Evolutionary conservation across 208 protist species (phyloP), one percentile per base, ranked within the genome.

Genomic region (Herpetomonas tarakana): DNA sequence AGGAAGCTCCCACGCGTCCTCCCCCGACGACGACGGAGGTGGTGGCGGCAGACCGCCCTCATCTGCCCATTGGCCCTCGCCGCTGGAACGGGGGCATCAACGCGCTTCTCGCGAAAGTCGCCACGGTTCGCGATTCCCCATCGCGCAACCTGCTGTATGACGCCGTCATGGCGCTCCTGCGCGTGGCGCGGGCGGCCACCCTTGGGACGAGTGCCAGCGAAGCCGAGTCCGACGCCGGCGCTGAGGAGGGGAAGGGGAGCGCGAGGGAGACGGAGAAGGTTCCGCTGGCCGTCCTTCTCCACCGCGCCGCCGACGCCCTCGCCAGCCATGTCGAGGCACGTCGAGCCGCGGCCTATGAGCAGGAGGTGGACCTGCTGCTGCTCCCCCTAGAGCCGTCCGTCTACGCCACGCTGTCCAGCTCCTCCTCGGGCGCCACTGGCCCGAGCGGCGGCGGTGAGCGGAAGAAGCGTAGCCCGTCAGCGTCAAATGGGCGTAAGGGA

Each of bases 41-140:
- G n/a, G n/a, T n/a, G n/a, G n/a, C n/a, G n/a, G n/a, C n/a, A n/a
- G n/a, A n/a, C n/a, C n/a, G n/a, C n/a, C n/a, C n/a, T n/a, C n/a
- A n/a, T n/a, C n/a, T n/a, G n/a, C n/a, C n/a, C n/a, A n/a, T n/a
- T n/a, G n/a, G n/a, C n/a, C n/a, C n/a, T n/a, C n/a, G n/a, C n/a
- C 59, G 64, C 45, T 92, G 81, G 80, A 77, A 87, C 49, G 83
- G 83, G 52, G 79, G 76, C 3, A 44, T 89, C 0, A 35, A 65
- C 26, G 58, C 65, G 1, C 52, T 92, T 25, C 53, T 86, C 35
- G 55, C 58, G 11, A 53, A 86, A 22, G 52, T 92, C n/a, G 67
- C 68, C 59, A 14, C 4, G 25, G 59, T 94, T 14, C 82, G 81
- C 24, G 88, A 92, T 51, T 71, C 76, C 19, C 35, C 58, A 2